These are phyloP conservation scores for Penicillium capsulatum DNA, from an alignment of 2,329 filamentous ascomycete genomes.

Conservation along the genomic window DNA sequence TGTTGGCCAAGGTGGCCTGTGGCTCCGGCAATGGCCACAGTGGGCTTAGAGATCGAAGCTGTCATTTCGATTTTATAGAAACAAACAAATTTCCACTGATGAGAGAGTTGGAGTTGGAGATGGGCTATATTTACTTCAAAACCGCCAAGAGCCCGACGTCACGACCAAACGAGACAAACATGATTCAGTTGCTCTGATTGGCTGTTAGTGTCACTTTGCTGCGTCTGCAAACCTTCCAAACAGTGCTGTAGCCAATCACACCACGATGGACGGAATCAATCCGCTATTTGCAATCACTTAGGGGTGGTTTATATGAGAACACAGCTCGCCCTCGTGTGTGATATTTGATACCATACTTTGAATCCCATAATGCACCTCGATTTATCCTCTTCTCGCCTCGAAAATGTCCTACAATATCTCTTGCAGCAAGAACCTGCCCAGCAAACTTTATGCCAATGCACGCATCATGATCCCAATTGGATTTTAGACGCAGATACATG, in stretches of 20 bases:
- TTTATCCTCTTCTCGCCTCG: background rate
- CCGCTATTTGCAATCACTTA: slow-evolving; percentile 5
- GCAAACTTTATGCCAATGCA: slow-evolving; percentile 1
- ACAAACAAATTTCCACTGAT: too few species aligned
- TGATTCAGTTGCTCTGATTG: background rate
- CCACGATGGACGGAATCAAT: background rate
- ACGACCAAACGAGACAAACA: background rate
- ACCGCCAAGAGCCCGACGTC: background rate
- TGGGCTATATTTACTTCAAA: background rate
- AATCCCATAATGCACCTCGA: too few species aligned
- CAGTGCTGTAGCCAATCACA: slow-evolving; percentile 1
- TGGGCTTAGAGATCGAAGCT: too few species aligned
- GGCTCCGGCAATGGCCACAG: too few species aligned
- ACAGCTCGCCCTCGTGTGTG: too few species aligned
- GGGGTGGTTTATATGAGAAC: slow-evolving; percentile 1
- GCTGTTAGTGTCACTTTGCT: slow-evolving; percentile 1
- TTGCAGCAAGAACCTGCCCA: background rate
- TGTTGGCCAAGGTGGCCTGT: too few species aligned
- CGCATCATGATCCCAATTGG: background rate
- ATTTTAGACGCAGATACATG: slow-evolving; percentile 12
- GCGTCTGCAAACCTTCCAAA: slow-evolving; percentile 6
- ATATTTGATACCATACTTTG: too few species aligned
- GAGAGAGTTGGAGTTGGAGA: too few species aligned
- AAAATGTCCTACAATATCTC: slow-evolving; percentile 4
- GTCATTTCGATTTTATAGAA: too few species aligned